Evolutionary conservation across 164 flowering plant genomes (phyloP).

Genomic region (Sextonia rubra): DNA sequence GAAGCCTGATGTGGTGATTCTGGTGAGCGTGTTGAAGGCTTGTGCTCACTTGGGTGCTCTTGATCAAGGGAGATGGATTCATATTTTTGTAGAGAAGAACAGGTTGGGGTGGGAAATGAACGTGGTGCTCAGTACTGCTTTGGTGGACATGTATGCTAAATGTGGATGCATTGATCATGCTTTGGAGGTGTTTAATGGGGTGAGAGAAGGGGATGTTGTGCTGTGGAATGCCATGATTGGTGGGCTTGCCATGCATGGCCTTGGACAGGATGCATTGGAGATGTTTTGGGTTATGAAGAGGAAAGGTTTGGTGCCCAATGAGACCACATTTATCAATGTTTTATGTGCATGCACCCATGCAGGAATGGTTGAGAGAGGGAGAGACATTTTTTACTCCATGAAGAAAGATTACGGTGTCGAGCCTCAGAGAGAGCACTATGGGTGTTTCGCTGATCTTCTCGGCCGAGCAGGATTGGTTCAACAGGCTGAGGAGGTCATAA

Average conservation of each 20-base stretch:
- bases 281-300: constrained; percentile 15
- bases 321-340: constrained; percentile 31
- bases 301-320: constrained; percentile 12
- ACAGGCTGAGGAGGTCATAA: constrained; percentile 37
- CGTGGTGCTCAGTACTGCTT: neutral
- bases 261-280: constrained; percentile 17
- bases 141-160: neutral
- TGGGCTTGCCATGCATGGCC: neutral
- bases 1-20: neutral
- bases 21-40: neutral
- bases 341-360: constrained; percentile 48
- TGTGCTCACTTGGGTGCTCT: neutral
- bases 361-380: constrained; percentile 36
- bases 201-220: neutral
- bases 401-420: constrained; percentile 21
- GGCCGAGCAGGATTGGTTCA: constrained; percentile 35
- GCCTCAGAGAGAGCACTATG: constrained; percentile 41
- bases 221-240: constrained; percentile 1
- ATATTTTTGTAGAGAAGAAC: neutral
- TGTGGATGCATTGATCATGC: constrained; percentile 15
- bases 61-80: neutral
- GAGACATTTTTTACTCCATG: constrained; percentile 31
- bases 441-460: constrained; percentile 43
- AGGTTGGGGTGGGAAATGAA: neutral
- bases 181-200: constrained; percentile 14